A percentile compares a stretch with the other conserved stretches of the same genome.
Conservation (phyloP, 192 early-diverging fungal genomes). For the Lobosporangium transversale region DNA sequence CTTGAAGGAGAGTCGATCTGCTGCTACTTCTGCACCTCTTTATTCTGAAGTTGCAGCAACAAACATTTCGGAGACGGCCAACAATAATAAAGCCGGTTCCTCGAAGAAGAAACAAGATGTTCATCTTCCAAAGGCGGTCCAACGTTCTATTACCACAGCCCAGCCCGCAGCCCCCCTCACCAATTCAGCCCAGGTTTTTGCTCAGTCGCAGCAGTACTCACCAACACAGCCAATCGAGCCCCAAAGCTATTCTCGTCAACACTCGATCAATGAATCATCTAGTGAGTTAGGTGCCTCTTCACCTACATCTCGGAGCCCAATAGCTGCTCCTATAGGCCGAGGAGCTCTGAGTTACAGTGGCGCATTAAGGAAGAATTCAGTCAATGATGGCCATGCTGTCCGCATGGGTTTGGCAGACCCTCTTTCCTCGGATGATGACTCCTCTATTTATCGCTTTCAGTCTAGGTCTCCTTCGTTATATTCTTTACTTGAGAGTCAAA, state of each 20-base stretch:
- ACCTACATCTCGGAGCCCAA: no score
- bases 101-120: no score
- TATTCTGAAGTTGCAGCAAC: no score
- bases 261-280: not conserved
- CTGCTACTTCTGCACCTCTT: no score
- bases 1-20: no score
- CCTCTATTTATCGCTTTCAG: not conserved
- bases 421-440: not conserved
- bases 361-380: conserved; percentile 1
- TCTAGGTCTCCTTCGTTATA: not conserved
- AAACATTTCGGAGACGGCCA: no score
- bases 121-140: no score
- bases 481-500: conserved; percentile 8
- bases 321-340: not conserved
- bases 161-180: not conserved
- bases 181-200: not conserved
- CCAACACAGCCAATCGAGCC: not conserved
- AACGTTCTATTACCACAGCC: not conserved
- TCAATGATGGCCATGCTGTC: conserved; percentile 9
- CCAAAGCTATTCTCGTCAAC: not conserved
- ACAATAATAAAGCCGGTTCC: no score
- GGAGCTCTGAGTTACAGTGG: conserved; percentile 11
- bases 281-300: not conserved
- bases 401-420: conserved; percentile 5
- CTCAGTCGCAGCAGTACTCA: not conserved